Base-by-base conservation (phyloP, 768 basidiomycete species). In the Leucocoprinus birnbaumii region DNA sequence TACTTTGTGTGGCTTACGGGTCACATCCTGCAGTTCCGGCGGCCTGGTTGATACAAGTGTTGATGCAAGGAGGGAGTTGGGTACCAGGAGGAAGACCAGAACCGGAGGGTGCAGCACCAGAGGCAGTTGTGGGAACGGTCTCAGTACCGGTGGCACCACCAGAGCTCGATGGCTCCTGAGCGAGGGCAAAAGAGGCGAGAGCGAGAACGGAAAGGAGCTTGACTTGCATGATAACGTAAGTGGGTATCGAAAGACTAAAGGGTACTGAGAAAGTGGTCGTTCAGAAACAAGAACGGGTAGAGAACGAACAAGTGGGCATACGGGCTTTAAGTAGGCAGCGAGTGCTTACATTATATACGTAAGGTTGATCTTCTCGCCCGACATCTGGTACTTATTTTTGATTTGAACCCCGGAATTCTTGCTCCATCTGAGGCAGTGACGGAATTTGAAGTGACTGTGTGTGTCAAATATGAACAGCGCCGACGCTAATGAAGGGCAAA, bases 131-230 rank as follows among this genome's bases (percentile, higher is more conserved):
- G 7, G 40, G 18, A 13, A n/a, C 37, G 13, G 41, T 9, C 11
- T 4, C 40, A 18, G 50, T n/a, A 1, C 8, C 45, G 11, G 34
- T 25, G 3, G 1, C 53, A 21, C 16, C 13, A 37, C 14, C 22
- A 10, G 46, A 38, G 22, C 35, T 25, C 10, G 53, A 9, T 13
- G 26, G 26, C 31, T 3, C n/a, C 47, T 55, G 54, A 18, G 54
- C 54, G 16, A 4, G 13, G 37, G 48, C 54, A 21, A 55, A 31
- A 22, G 47, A 41, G 27, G 48, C 47, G 6, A 55, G 31, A 13
- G 47, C 54, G 24, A 55, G 37, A 27, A 48, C 19, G 7, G 54
- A 55, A 22, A 55, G 18, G 40, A 48, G 47, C 27, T 55, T 55
- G 37, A 34, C 19, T 38, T 55, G 46, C 54, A 55, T 55, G 25